Percentiles rank a stretch among this genome's conserved stretches.
Evolutionary conservation across 495 filamentous ascomycete species (phyloP).

Genomic region (Pyronema omphalodes): DNA sequence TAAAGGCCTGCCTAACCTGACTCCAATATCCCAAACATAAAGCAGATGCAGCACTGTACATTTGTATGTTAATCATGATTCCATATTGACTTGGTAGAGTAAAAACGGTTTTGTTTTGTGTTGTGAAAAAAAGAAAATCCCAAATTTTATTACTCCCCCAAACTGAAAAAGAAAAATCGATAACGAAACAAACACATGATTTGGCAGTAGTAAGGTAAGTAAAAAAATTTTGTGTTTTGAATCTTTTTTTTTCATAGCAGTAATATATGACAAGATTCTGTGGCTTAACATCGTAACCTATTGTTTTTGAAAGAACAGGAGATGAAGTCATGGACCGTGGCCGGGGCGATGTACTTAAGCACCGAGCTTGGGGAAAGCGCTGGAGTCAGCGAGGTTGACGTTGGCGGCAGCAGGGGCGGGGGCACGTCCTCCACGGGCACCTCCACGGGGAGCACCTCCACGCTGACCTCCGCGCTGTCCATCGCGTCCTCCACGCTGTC

Average conservation of each 20-base stretch:
- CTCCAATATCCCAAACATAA: too few species aligned
- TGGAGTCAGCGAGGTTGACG: slow-evolving; percentile 46
- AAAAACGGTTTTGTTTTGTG: too few species aligned
- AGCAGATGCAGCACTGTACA: too few species aligned
- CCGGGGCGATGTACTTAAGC: slow-evolving; percentile 21
- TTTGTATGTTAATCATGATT: not conserved
- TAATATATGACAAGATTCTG: too few species aligned
- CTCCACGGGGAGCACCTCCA: slow-evolving; percentile 27
- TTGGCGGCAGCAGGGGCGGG: slow-evolving; percentile 17
- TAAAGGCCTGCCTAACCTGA: too few species aligned
- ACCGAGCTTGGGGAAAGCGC: slow-evolving; percentile 59
- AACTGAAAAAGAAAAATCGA: slow-evolving; percentile 9
- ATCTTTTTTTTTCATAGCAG: not conserved
- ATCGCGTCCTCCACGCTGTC: slow-evolving; percentile 32
- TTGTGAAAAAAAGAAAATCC: not conserved
- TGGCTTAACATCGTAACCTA: too few species aligned
- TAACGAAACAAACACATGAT: slow-evolving; percentile 9
- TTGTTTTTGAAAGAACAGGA: too few species aligned
- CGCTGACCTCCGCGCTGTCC: slow-evolving; percentile 34
- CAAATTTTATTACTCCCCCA: not conserved
- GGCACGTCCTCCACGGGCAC: slow-evolving; percentile 11
- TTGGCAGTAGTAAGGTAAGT: slow-evolving; percentile 12
- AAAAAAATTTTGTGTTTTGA: not conserved
- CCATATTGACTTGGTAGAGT: not conserved
- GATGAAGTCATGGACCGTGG: too few species aligned